Evolutionary conservation across 306 rosid species (phyloP).

Genomic region (Citrullus mucosospermus): DNA sequence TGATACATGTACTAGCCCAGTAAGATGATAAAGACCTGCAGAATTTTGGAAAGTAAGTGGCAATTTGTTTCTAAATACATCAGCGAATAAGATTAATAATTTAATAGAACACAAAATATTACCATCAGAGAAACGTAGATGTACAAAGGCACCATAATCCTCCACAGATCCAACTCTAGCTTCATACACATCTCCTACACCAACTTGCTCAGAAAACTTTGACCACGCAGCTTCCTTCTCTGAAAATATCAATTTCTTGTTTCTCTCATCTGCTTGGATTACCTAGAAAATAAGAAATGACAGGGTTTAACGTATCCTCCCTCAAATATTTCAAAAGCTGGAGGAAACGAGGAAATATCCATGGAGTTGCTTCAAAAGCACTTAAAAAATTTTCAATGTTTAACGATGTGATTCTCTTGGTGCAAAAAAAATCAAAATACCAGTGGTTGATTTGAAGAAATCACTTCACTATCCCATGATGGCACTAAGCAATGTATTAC

Average conservation of each 20-base stretch:
- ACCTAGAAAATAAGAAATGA: slow-evolving; percentile 35
- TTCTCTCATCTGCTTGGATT: slow-evolving; percentile 66
- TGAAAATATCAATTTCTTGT: slow-evolving; percentile 53
- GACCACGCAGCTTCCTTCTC: slow-evolving; percentile 85
- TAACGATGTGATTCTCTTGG: neutral
- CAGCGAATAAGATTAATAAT: neutral
- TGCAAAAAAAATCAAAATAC: too few species aligned
- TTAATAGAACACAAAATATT: slow-evolving; percentile 5
- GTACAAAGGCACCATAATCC: slow-evolving; percentile 85
- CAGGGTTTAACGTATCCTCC: neutral
- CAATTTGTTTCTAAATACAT: slow-evolving; percentile 13
- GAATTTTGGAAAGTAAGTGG: slow-evolving; percentile 30
- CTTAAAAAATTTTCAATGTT: neutral
- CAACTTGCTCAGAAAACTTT: slow-evolving; percentile 48
- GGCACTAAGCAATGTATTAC: neutral
- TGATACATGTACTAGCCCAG: slow-evolving; percentile 80
- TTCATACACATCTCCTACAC: slow-evolving; percentile 59
- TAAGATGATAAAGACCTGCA: slow-evolving; percentile 82
- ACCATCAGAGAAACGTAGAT: slow-evolving; percentile 78
- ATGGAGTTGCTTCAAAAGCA: neutral
- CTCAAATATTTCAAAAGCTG: neutral
- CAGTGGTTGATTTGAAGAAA: neutral
- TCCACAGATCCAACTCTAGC: slow-evolving; percentile 60
- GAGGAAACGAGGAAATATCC: neutral
- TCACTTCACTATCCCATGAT: neutral